These are phyloP conservation scores for Grosmannia penicillata DNA, from an alignment of 2,329 filamentous ascomycete species.

Conservation along the genomic window DNA sequence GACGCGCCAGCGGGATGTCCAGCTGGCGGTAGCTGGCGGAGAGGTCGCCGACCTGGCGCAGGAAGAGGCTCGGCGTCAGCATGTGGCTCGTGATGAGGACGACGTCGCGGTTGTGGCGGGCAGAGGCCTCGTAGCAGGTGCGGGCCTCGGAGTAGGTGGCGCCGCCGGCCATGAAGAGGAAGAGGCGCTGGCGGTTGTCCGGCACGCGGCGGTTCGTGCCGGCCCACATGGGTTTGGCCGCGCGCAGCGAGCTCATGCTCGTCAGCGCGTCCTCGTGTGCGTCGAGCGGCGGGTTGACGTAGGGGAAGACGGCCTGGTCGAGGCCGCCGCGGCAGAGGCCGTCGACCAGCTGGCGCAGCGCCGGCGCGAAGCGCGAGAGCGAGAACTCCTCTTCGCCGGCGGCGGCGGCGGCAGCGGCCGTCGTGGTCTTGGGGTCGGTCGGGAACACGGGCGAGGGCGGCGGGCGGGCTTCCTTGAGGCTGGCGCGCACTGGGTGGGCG, in stretches of 20 bases:
- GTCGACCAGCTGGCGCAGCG: constrained; percentile 71
- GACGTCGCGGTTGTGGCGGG: constrained; percentile 61
- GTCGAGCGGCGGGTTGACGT: constrained; percentile 54
- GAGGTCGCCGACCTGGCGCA: constrained; percentile 71
- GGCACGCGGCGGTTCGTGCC: constrained; percentile 57
- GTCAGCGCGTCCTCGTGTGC: constrained; percentile 37
- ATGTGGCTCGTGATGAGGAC: constrained; percentile 85
- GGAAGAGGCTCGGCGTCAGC: constrained; percentile 70
- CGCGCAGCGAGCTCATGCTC: constrained; percentile 60
- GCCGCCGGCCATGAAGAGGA: constrained; percentile 90
- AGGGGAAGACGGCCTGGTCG: constrained; percentile 54
- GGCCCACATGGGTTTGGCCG: constrained; percentile 91
- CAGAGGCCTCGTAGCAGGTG: constrained; percentile 74
- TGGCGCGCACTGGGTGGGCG: constrained; percentile 45
- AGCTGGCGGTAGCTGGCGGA: constrained; percentile 60
- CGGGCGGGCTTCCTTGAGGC: constrained; percentile 62
- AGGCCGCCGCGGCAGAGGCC: constrained; percentile 51
- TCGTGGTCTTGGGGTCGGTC: constrained; percentile 34
- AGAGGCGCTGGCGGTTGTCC: constrained; percentile 78
- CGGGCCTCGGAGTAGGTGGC: constrained; percentile 87
- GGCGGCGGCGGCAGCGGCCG: constrained; percentile 12
- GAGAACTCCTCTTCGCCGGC: constrained; percentile 63
- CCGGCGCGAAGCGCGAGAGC: constrained; percentile 76
- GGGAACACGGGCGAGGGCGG: constrained; percentile 56
- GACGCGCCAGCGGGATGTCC: constrained; percentile 67